These are phyloP conservation scores for Aspergillus spinulosporus DNA, from an alignment of 2,329 filamentous ascomycete species.

Conservation along the genomic window DNA sequence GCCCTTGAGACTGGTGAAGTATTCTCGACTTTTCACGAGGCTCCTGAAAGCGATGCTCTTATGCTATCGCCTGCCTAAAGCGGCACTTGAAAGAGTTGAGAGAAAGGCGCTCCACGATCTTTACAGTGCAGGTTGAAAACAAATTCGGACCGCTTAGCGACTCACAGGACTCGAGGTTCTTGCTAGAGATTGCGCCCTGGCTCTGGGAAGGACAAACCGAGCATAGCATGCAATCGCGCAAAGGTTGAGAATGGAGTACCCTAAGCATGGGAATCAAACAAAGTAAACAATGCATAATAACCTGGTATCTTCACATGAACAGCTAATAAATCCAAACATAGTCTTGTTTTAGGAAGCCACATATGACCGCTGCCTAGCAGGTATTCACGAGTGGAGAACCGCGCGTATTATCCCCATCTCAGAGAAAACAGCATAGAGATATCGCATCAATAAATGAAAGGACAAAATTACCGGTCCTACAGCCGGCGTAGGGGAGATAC, in stretches of 20 bases:
- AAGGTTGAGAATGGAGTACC: too few relatives aligned
- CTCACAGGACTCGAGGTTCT: constrained; percentile 49
- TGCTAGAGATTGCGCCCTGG: constrained; percentile 45
- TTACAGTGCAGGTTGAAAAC: constrained; percentile 62
- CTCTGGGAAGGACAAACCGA: constrained; percentile 41
- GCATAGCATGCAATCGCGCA: too few relatives aligned
- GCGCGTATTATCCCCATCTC: not conserved
- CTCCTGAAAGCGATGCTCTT: not conserved
- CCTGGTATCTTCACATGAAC: constrained; percentile 1
- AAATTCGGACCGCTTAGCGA: constrained; percentile 55
- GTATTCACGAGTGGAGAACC: not conserved
- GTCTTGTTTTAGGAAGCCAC: too few relatives aligned
- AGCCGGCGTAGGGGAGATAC: constrained; percentile 3
- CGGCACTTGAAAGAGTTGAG: constrained; percentile 32
- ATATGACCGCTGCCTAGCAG: not conserved
- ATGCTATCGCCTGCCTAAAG: not conserved
- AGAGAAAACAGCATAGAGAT: not conserved
- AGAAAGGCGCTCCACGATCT: constrained; percentile 42
- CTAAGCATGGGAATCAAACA: too few relatives aligned
- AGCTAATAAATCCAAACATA: too few relatives aligned
- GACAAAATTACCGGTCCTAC: not conserved
- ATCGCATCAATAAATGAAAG: not conserved
- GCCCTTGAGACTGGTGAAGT: not conserved
- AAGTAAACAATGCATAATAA: not conserved
- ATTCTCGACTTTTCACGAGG: too few relatives aligned